phyloP scores from a whole-genome alignment of 768 basidiomycete genomes.

The Agaricus bisporus region DNA sequence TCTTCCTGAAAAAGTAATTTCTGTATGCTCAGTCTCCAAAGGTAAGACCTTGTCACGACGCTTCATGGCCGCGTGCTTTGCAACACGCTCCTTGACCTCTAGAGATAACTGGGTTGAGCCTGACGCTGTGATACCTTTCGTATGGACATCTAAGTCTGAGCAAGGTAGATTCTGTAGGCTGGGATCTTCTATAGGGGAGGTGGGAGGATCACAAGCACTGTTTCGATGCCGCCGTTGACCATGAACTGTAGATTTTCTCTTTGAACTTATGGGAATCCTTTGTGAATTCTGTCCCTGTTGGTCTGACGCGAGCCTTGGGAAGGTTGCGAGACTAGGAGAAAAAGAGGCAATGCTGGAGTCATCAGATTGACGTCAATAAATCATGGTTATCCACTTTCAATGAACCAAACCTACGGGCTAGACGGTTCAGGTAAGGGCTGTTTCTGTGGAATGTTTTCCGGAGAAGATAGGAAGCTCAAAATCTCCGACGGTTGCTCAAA shows the following conservation, averaged over 20 bases:
- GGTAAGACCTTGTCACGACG: conserved; percentile 25
- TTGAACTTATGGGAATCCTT: background rate
- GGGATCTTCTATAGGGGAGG: conserved; percentile 29
- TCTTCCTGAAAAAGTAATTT: conserved; percentile 8
- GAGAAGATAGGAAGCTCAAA: conserved; percentile 1
- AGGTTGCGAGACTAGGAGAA: background rate
- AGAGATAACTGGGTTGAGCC: conserved; percentile 25
- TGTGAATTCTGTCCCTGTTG: background rate
- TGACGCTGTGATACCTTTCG: conserved; percentile 13
- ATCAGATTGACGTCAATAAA: background rate
- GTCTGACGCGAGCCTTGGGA: background rate
- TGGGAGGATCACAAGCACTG: conserved; percentile 15
- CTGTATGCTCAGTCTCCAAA: conserved; percentile 12
- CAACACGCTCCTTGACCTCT: conserved; percentile 29
- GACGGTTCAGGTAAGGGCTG: background rate
- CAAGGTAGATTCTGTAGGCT: conserved; percentile 12
- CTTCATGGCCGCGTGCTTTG: conserved; percentile 23
- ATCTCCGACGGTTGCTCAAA: conserved; percentile 7
- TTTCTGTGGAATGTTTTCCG: background rate
- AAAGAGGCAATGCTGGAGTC: conserved; percentile 3
- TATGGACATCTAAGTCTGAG: conserved; percentile 4
- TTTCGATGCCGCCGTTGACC: background rate
- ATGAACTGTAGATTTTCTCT: background rate
- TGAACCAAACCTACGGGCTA: conserved; percentile 6
- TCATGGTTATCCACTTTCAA: background rate